Evolutionary conservation across 768 basidiomycete species (phyloP).

Genomic region (Suillus ampliporus): DNA sequence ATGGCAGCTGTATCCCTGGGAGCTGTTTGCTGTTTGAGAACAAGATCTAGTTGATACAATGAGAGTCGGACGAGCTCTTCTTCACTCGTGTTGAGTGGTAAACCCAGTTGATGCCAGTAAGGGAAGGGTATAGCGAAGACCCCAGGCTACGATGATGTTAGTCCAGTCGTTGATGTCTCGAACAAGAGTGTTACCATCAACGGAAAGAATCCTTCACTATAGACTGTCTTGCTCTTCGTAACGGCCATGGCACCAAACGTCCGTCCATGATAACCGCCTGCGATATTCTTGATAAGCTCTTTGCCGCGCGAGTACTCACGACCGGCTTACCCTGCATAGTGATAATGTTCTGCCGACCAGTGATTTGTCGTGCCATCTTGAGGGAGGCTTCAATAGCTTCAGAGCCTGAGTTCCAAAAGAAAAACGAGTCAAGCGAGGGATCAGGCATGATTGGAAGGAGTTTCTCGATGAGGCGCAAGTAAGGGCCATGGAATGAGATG

Average conservation of each 20-base stretch:
- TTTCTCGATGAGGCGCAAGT: slow-evolving; percentile 84
- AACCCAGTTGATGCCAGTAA: slow-evolving; percentile 87
- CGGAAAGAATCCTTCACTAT: slow-evolving; percentile 78
- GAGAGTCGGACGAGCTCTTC: slow-evolving; percentile 64
- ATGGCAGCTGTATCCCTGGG: slow-evolving; percentile 93
- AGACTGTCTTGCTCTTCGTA: slow-evolving; percentile 93
- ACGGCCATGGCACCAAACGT: slow-evolving; percentile 94
- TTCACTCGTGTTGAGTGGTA: slow-evolving; percentile 58
- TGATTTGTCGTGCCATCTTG: slow-evolving; percentile 83
- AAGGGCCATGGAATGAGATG: slow-evolving; percentile 87
- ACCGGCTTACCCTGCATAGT: slow-evolving; percentile 77
- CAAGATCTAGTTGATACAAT: slow-evolving; percentile 81
- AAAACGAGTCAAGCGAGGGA: slow-evolving; percentile 91
- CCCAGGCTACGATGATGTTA: slow-evolving; percentile 62
- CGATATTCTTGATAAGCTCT: slow-evolving; percentile 4
- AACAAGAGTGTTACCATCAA: slow-evolving; percentile 67
- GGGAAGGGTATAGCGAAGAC: slow-evolving; percentile 85
- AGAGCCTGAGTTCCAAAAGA: slow-evolving; percentile 96
- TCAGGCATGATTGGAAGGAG: slow-evolving; percentile 91
- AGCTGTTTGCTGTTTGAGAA: slow-evolving; percentile 79
- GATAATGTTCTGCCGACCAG: slow-evolving; percentile 87
- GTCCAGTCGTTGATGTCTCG: neutral
- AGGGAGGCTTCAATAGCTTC: slow-evolving; percentile 92
- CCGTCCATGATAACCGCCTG: slow-evolving; percentile 87
- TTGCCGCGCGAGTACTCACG: neutral